phyloP scores from a whole-genome alignment of 1,284 basidiomycete genomes.

The Cryptococcus amylolentus region DNA sequence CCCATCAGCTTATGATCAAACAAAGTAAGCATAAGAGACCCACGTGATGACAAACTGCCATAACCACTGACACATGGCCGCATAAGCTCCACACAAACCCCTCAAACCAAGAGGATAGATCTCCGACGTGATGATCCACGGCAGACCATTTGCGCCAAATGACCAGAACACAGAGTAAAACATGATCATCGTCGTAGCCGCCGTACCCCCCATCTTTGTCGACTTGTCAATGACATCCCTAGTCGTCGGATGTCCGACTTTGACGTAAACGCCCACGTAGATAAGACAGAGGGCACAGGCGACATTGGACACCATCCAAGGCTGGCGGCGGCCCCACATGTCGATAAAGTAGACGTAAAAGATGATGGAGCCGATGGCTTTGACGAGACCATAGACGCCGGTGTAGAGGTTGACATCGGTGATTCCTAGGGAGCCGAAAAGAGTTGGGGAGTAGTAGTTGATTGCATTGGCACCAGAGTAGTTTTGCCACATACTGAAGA shows the following conservation, averaged over 20 bases:
- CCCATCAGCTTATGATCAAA: background rate
- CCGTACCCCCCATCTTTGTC: slow-evolving; percentile 19
- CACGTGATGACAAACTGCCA: slow-evolving; percentile 13
- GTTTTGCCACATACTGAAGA: too few relatives aligned
- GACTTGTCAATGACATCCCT: slow-evolving; percentile 14
- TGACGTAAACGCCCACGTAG: slow-evolving; percentile 32
- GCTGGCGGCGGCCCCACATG: slow-evolving; percentile 31
- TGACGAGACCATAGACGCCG: slow-evolving; percentile 50
- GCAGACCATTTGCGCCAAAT: slow-evolving; percentile 18
- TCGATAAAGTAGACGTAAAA: slow-evolving; percentile 40
- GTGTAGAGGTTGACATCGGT: slow-evolving; percentile 43
- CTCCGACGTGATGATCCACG: slow-evolving; percentile 23
- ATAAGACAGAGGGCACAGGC: slow-evolving; percentile 23
- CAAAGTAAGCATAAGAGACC: slow-evolving; percentile 3
- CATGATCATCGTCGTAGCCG: slow-evolving; percentile 29
- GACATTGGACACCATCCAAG: slow-evolving; percentile 26
- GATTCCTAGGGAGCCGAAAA: slow-evolving; percentile 47
- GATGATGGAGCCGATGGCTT: slow-evolving; percentile 27
- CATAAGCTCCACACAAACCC: slow-evolving; percentile 17
- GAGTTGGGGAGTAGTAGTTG: slow-evolving; percentile 29
- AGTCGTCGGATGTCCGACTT: slow-evolving; percentile 18
- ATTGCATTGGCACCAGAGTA: slow-evolving; percentile 26
- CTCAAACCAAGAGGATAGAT: slow-evolving; percentile 21
- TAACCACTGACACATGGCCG: slow-evolving; percentile 25
- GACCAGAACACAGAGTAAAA: slow-evolving; percentile 26